phyloP scores from a whole-genome alignment of 139 green algal species.

The Parachlorella kessleri region DNA sequence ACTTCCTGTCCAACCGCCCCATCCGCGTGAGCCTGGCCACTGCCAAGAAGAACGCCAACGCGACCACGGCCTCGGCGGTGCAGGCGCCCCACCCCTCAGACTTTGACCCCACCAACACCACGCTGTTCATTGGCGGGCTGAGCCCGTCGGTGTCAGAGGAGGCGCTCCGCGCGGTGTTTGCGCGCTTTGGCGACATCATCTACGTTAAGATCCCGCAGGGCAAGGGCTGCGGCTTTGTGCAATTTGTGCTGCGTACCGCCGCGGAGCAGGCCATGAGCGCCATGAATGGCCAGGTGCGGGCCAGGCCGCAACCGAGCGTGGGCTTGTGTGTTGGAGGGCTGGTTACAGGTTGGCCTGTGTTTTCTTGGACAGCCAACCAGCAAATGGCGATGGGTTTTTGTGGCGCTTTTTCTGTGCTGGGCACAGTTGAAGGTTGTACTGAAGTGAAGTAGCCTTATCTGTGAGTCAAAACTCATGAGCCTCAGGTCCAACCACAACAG shows the following conservation, averaged over 20 bases:
- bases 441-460: too few relatives aligned
- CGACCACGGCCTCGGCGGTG: conserved; percentile 12
- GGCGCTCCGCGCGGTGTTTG: conserved; percentile 75
- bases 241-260: conserved; percentile 73
- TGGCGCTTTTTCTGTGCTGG: too few relatives aligned
- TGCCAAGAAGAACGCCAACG: conserved; percentile 55
- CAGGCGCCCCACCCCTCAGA: conserved; percentile 55
- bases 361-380: conserved; percentile 41
- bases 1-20: conserved; percentile 68
- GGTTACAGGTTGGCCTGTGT: too few relatives aligned
- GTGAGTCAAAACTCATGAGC: too few relatives aligned
- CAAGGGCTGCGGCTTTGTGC: conserved; percentile 98
- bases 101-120: conserved; percentile 87
- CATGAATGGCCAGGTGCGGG: conserved; percentile 76
- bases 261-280: conserved; percentile 78
- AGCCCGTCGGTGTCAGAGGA: conserved; percentile 67
- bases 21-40: conserved; percentile 84
- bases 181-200: conserved; percentile 83
- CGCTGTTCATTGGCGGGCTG: conserved; percentile 86
- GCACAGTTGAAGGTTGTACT: too few relatives aligned
- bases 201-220: conserved; percentile 94
- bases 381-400: too few relatives aligned
- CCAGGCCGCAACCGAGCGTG: conserved; percentile 62
- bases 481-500: too few relatives aligned
- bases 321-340: too few relatives aligned